phyloP scores from a whole-genome alignment of 2,329 filamentous ascomycete species.

The Cordyceps cicadae region DNA sequence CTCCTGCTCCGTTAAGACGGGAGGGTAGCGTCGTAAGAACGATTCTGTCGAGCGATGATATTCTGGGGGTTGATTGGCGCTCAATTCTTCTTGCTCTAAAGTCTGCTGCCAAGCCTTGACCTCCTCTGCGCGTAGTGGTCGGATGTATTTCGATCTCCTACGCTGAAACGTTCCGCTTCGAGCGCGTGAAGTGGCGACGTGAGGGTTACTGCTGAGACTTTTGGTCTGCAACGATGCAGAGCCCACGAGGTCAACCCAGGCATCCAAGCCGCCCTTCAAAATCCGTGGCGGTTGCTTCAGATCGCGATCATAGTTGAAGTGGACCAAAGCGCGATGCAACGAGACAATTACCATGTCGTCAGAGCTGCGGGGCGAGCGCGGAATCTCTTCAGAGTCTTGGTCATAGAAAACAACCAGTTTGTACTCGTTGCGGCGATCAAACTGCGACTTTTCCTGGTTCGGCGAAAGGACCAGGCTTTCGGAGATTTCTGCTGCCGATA shows the following conservation, averaged over 20 bases:
- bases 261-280: slow-evolving; percentile 72
- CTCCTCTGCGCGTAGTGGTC: slow-evolving; percentile 72
- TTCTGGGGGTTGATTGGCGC: slow-evolving; percentile 37
- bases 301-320: slow-evolving; percentile 74
- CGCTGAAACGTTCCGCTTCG: slow-evolving; percentile 24
- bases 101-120: slow-evolving; percentile 72
- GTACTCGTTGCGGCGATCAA: slow-evolving; percentile 64
- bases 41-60: slow-evolving; percentile 71
- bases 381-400: slow-evolving; percentile 51
- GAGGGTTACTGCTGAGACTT: slow-evolving; percentile 8
- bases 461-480: slow-evolving; percentile 66
- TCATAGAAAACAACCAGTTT: slow-evolving; percentile 92
- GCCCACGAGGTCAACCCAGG: slow-evolving; percentile 81
- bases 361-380: slow-evolving; percentile 24
- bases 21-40: slow-evolving; percentile 74
- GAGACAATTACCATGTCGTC: slow-evolving; percentile 54
- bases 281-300: slow-evolving; percentile 67
- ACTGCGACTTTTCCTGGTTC: slow-evolving; percentile 65
- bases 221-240: slow-evolving; percentile 48
- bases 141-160: slow-evolving; percentile 40
- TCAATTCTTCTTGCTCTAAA: slow-evolving; percentile 55
- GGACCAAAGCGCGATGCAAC: slow-evolving; percentile 69
- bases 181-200: slow-evolving; percentile 22
- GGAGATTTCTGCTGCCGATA: slow-evolving; percentile 52
- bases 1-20: slow-evolving; percentile 53